Conservation (phyloP, 1,284 basidiomycete genomes). For the Quambalaria eucalypti region DNA sequence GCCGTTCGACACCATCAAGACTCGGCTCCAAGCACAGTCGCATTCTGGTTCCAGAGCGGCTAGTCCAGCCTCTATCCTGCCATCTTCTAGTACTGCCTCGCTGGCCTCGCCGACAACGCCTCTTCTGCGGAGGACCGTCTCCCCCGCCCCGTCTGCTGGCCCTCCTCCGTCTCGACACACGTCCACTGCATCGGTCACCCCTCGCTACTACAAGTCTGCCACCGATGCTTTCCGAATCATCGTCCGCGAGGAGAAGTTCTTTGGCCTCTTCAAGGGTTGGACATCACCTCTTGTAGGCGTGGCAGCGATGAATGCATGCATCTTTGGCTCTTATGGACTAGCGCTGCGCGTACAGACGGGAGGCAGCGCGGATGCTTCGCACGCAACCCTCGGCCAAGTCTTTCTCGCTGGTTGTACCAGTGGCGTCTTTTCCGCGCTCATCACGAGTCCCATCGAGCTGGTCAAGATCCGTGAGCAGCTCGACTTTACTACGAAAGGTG, state of each 20-base stretch:
- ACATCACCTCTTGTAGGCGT: constrained; percentile 34
- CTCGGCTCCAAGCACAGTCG: constrained; percentile 27
- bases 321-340: constrained; percentile 35
- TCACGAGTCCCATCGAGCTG: constrained; percentile 37
- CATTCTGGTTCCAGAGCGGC: not conserved
- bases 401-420: constrained; percentile 28
- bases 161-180: no score
- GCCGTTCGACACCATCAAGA: constrained; percentile 35
- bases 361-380: not conserved
- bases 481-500: constrained; percentile 4
- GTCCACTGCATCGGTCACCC: not conserved
- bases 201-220: constrained; percentile 16
- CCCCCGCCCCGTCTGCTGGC: not conserved
- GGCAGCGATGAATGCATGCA: constrained; percentile 41
- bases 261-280: constrained; percentile 39
- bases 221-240: constrained; percentile 34
- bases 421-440: constrained; percentile 26
- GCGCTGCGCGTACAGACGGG: constrained; percentile 15
- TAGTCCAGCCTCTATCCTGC: no score
- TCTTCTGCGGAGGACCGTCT: not conserved
- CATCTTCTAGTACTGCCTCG: no score
- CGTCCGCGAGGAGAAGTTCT: constrained; percentile 23
- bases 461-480: constrained; percentile 42
- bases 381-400: constrained; percentile 14
- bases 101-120: not conserved